phyloP scores from a whole-genome alignment of 1,284 basidiomycete species.

The Moesziomyces sp. region DNA sequence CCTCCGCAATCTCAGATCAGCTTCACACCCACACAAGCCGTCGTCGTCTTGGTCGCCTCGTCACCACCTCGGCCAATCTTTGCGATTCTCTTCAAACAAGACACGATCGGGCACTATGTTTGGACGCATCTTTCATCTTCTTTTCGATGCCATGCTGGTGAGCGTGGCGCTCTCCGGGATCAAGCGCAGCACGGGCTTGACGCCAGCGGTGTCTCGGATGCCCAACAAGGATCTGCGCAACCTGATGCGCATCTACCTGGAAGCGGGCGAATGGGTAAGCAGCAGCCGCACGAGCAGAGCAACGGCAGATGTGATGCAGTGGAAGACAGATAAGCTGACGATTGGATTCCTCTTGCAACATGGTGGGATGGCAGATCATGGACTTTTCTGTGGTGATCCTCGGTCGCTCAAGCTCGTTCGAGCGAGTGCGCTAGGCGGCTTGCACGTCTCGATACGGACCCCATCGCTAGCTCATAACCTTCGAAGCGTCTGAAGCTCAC shows the following conservation, averaged over 20 bases:
- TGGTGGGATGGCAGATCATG: constrained; percentile 46
- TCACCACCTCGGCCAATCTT: neutral
- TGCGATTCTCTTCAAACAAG: neutral
- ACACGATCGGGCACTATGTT: constrained; percentile 51
- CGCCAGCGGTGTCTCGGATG: constrained; percentile 53
- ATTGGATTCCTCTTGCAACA: neutral
- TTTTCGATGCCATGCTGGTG: constrained; percentile 64
- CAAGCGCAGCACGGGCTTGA: constrained; percentile 65
- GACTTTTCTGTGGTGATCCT: constrained; percentile 64
- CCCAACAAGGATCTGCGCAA: constrained; percentile 64
- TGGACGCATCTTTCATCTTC: constrained; percentile 61
- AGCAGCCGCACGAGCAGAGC: too few species aligned
- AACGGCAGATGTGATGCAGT: neutral
- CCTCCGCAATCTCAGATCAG: constrained; percentile 4
- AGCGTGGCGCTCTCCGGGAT: constrained; percentile 63
- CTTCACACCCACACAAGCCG: neutral
- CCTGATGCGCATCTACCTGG: constrained; percentile 61
- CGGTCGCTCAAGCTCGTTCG: constrained; percentile 64
- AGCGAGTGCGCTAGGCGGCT: constrained; percentile 55
- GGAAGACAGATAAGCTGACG: constrained; percentile 6
- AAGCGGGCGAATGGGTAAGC: constrained; percentile 67
- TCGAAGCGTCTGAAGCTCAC: neutral
- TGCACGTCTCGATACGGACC: too few species aligned
- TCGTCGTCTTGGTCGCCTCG: neutral
- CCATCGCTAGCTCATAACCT: neutral